Evolutionary conservation across 2,329 filamentous ascomycete genomes (phyloP).

Genomic region (Verticillium isaacii): DNA sequence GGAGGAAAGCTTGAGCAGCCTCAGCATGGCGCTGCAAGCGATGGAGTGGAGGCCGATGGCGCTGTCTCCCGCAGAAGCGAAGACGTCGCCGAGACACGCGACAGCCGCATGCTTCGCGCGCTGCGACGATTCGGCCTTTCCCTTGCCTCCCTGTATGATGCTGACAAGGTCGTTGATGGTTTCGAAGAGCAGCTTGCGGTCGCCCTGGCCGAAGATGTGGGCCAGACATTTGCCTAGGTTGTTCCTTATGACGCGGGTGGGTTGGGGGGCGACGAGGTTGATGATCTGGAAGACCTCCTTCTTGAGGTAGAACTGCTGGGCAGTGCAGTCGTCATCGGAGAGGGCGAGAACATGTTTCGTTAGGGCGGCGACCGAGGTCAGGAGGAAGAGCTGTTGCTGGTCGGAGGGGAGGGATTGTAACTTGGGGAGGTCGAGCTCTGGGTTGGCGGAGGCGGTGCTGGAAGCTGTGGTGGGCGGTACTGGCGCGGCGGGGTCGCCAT

Average conservation of each 20-base stretch:
- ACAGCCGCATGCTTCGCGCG: slow-evolving; percentile 83
- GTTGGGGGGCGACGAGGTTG: slow-evolving; percentile 72
- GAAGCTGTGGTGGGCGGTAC: slow-evolving; percentile 21
- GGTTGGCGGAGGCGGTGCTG: slow-evolving; percentile 43
- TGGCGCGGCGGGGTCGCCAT: slow-evolving; percentile 19
- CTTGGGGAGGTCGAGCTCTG: slow-evolving; percentile 85
- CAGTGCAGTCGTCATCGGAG: slow-evolving; percentile 72
- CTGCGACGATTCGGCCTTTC: slow-evolving; percentile 68
- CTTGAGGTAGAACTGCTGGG: slow-evolving; percentile 88
- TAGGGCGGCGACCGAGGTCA: slow-evolving; percentile 82
- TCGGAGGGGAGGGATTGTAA: slow-evolving; percentile 85
- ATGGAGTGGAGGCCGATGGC: slow-evolving; percentile 78
- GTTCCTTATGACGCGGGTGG: slow-evolving; percentile 84
- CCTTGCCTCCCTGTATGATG: slow-evolving; percentile 69
- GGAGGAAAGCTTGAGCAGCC: slow-evolving; percentile 73
- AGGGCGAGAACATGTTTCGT: slow-evolving; percentile 74
- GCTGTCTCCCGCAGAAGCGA: slow-evolving; percentile 88
- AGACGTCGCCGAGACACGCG: slow-evolving; percentile 82
- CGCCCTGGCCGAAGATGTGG: slow-evolving; percentile 77
- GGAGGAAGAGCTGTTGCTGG: slow-evolving; percentile 90
- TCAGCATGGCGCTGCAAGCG: slow-evolving; percentile 66
- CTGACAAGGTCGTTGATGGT: slow-evolving; percentile 82
- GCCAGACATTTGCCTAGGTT: slow-evolving; percentile 82
- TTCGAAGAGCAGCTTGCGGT: slow-evolving; percentile 89
- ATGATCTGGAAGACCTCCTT: slow-evolving; percentile 93